These are phyloP conservation scores for Cutaneotrichosporon cyanovorans DNA, from an alignment of 1,284 basidiomycete species.

Conservation along the genomic window DNA sequence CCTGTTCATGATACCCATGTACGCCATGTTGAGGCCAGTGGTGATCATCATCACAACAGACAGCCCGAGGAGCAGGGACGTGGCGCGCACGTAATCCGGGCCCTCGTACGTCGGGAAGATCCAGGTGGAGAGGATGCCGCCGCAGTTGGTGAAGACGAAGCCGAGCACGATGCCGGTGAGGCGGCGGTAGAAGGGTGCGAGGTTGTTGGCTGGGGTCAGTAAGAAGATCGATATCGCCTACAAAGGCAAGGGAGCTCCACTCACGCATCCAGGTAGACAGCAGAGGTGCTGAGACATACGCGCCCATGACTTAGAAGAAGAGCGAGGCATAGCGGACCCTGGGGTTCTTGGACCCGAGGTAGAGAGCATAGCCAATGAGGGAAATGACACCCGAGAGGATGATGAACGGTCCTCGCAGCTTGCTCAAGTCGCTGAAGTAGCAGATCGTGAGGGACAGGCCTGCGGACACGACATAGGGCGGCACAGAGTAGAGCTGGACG, in stretches of 20 bases:
- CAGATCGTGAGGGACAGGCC: slow-evolving; percentile 50
- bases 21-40: slow-evolving; percentile 19
- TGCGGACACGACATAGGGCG: slow-evolving; percentile 53
- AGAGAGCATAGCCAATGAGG: slow-evolving; percentile 37
- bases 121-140: slow-evolving; percentile 57
- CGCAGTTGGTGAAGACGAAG: slow-evolving; percentile 53
- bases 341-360: slow-evolving; percentile 22
- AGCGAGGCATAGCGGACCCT: slow-evolving; percentile 35
- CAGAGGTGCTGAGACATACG: slow-evolving; percentile 31
- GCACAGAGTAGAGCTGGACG: slow-evolving; percentile 49
- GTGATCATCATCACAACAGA: slow-evolving; percentile 15
- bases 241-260: background rate
- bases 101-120: slow-evolving; percentile 49
- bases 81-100: slow-evolving; percentile 48
- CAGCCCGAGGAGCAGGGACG: slow-evolving; percentile 25
- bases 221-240: too few relatives aligned
- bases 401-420: slow-evolving; percentile 48
- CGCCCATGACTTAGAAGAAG: slow-evolving; percentile 40
- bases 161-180: slow-evolving; percentile 54
- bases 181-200: slow-evolving; percentile 52
- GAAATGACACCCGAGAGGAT: slow-evolving; percentile 23
- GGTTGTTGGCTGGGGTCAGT: slow-evolving; percentile 50
- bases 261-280: slow-evolving; percentile 30
- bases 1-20: slow-evolving; percentile 19
- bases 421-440: slow-evolving; percentile 52